Conservation (phyloP, 176 grass and related monocot genomes). For the Cenchrus purpureus region DNA sequence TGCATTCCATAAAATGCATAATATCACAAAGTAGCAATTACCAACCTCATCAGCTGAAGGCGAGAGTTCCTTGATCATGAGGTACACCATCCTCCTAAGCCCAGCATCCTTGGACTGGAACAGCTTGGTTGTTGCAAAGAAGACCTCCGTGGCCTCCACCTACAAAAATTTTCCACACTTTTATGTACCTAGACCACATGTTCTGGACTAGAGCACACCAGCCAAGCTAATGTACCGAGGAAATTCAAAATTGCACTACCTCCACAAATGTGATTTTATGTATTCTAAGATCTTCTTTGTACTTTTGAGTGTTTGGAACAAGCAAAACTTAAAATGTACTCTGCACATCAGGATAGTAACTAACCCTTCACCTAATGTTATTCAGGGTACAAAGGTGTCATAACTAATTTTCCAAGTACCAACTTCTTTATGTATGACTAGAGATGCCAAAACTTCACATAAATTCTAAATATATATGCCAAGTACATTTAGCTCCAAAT, state of each 20-base stretch:
- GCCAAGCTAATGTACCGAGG: neutral
- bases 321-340: neutral
- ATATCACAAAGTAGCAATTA: neutral
- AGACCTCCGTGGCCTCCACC: conserved; percentile 95
- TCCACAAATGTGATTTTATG: neutral
- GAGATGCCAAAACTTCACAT: neutral
- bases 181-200: neutral
- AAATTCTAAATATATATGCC: neutral
- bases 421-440: conserved; percentile 2
- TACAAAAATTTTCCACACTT: conserved; percentile 41
- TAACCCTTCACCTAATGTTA: neutral
- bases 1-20: neutral
- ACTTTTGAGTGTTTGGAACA: conserved; percentile 18
- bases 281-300: conserved; percentile 5
- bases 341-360: neutral
- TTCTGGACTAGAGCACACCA: neutral
- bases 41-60: conserved; percentile 91
- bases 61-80: conserved; percentile 99
- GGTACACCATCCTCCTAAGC: conserved; percentile 99
- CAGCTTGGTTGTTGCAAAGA: conserved; percentile 94
- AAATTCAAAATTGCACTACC: neutral
- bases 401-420: neutral
- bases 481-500: neutral
- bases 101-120: conserved; percentile 97
- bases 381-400: neutral